Percentiles rank a stretch among this genome's conserved stretches.
Conservation (phyloP, 345 rosid genomes). For the Hibiscus mutabilis region DNA sequence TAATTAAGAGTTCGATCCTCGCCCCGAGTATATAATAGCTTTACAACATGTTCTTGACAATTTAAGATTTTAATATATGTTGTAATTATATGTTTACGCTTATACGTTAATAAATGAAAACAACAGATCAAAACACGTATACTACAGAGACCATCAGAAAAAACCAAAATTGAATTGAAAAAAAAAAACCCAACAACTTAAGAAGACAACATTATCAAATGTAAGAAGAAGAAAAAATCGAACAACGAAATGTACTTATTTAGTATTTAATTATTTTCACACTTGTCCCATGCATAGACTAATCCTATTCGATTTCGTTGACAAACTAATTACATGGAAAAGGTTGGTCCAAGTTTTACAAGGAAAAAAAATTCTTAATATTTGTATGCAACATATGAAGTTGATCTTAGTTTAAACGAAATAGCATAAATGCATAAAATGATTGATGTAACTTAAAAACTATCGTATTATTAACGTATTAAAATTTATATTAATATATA, state of each 20-base stretch:
- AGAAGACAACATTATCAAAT: not conserved
- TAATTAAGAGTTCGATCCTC: no score
- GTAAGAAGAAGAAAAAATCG: not conserved
- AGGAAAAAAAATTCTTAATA: not conserved
- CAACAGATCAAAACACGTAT: no score
- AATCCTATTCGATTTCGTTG: not conserved
- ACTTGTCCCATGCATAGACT: not conserved
- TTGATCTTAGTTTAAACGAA: no score
- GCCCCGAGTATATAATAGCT: no score
- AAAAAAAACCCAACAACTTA: no score
- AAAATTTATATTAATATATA: not conserved
- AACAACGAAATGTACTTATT: not conserved
- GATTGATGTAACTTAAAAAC: not conserved
- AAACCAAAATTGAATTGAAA: no score
- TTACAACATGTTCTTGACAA: no score
- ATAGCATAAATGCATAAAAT: not conserved
- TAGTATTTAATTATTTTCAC: not conserved
- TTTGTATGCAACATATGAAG: not conserved
- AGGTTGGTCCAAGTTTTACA: not conserved
- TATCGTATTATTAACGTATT: not conserved
- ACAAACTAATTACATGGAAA: not conserved
- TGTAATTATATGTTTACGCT: no score
- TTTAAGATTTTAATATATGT: no score
- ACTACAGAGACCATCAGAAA: no score
- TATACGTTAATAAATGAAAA: no score